Base-by-base conservation (phyloP, 2,329 filamentous ascomycete genomes). In the Geosmithia morbida region DNA sequence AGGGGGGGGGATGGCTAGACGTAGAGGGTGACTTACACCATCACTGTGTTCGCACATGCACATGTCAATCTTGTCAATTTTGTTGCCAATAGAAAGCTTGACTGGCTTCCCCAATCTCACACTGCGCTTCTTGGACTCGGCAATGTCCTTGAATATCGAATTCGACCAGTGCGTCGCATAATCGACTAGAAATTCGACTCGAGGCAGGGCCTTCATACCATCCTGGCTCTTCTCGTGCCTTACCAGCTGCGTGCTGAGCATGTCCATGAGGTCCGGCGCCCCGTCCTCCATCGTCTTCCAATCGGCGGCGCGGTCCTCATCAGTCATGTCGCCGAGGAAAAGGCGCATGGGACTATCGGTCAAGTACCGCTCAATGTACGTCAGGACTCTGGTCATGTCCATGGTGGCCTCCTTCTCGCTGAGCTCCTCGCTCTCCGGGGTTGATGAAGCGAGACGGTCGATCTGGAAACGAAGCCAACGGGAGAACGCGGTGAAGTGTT, bases 401-500 rank as follows among this genome's bases (percentile, higher is more conserved):
- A 94, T 77, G 0, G 78, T 77, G 1, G 83, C 79, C 54, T 92
- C 85, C 53, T 84, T 85, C 50, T 90, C 87, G 20, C 80, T 74
- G 43, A 85, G 70, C 52, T 96, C 90, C 19, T 87, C 80, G 7
- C 71, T 72, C 16, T 72, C 70, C 0, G 79, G 54, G 68, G 54
- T 84, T 66, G 58, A 67, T 3, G 83, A 79, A 6, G 78, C 77
- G 43, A 90, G 75, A 14, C 83, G 76, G 52, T 94, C 86, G 49
- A 95, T 90, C 56, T 89, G 81, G 56, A 87, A 77, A 33, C 82
- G 79, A 46, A 97, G 68, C 90, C 90, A 97, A 47, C 74, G 71
- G 1, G 86, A 89, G 59, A 96, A 97, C 5, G 78, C 74, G 2
- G 68, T 61, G 56, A 94, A 97, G 45, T 88, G 75, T 22, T 81